These are phyloP conservation scores for Hypoxylon trugodes DNA, from an alignment of 495 filamentous ascomycete species.

Conservation along the genomic window DNA sequence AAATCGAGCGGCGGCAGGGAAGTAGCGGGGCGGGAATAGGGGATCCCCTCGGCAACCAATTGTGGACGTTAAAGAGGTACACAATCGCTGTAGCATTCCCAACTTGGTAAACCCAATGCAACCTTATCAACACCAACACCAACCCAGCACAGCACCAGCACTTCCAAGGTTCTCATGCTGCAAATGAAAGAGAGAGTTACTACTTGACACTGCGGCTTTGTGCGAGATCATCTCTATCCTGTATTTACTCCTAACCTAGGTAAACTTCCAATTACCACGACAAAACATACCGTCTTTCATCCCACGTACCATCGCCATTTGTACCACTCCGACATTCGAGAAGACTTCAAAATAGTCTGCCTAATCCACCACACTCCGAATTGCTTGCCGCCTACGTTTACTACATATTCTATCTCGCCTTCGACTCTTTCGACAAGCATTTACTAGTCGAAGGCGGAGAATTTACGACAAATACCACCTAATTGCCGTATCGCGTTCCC, in stretches of 20 bases:
- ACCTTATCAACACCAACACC: slow-evolving; percentile 12
- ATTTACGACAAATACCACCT: slow-evolving; percentile 41
- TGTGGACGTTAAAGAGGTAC: slow-evolving; percentile 29
- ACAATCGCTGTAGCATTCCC: slow-evolving; percentile 34
- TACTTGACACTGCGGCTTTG: slow-evolving; percentile 1
- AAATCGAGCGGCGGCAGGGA: background rate
- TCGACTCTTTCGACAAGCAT: slow-evolving; percentile 12
- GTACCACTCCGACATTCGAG: slow-evolving; percentile 23
- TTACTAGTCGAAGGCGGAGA: slow-evolving; percentile 39
- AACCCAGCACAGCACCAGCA: background rate
- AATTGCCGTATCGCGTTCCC: slow-evolving; percentile 25
- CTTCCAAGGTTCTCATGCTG: background rate
- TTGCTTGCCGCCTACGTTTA: slow-evolving; percentile 45
- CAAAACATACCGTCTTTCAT: slow-evolving; percentile 2
- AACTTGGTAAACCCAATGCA: slow-evolving; percentile 34
- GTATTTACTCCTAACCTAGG: background rate
- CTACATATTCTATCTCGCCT: slow-evolving; percentile 26
- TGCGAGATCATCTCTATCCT: slow-evolving; percentile 20
- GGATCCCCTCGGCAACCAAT: slow-evolving; percentile 46
- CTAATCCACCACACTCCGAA: slow-evolving; percentile 23
- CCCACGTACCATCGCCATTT: slow-evolving; percentile 5
- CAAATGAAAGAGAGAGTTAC: background rate
- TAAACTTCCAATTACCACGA: background rate
- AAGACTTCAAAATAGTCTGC: slow-evolving; percentile 14
- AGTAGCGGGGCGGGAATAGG: slow-evolving; percentile 29